Base-by-base conservation (phyloP, 768 basidiomycete species). In the Hygrocybe coccinea region DNA sequence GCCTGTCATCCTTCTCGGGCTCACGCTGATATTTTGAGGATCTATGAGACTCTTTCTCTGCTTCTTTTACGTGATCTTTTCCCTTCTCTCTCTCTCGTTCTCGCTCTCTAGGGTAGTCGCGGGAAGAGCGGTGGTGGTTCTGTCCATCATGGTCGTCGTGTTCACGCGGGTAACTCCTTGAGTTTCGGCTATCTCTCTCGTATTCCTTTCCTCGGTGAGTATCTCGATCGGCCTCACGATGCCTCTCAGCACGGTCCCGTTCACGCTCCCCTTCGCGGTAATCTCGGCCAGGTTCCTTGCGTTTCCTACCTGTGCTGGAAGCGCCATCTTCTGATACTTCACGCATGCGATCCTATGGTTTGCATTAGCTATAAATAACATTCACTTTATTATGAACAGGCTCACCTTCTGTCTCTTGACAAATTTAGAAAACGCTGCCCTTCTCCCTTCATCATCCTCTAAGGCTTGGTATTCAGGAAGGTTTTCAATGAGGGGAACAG, bases 401-500 rank as follows among this genome's bases (percentile, higher is more conserved):
- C 69, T 33, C 49, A 89, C 92, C 80, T 93, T 97, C 66, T 97
- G 93, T 56, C 95, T 75, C 69, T 89, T 91, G 50, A 95, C 77
- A 67, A 85, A 95, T 71, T 95, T 98, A 15, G 80, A 71, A 68
- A 92, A 98, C 1, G 95, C 94, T 4, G 80, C 77, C 29, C 84
- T 83, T 43, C 92, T 75, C 15, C 82, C 80, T 57, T 93, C 90
- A n/a, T 94, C 93, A 47, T 92, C 91, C 45, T 92, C 87, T 14
- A 98, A 70, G 15, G 87, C 92, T 62, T 85, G 86, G 71, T 80
- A 99, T 69, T 98, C 95, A 0, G 86, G 79, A 38, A 97, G 77
- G 49, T 92, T 76, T 68, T 91, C 79, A 52, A 97, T 90, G 14
- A 86, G 69, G 1, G 91, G 83, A 4, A 91, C 66, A 55, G 80